Base-by-base conservation (phyloP, 2,329 filamentous ascomycete genomes). In the Trichophyton benhamiae region DNA sequence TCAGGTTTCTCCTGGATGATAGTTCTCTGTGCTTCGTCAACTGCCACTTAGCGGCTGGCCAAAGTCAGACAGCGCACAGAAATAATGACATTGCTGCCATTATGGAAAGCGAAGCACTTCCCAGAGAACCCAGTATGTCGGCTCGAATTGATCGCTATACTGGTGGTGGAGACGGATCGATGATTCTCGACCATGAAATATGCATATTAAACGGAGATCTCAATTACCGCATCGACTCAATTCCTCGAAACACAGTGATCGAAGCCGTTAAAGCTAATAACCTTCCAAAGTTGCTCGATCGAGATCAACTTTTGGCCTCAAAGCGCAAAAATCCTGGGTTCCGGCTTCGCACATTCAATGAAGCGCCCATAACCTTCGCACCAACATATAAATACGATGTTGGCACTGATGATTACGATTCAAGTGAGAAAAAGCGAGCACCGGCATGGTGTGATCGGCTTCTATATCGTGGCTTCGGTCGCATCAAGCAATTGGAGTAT, bases 351-450 rank as follows among this genome's bases (percentile, higher is more conserved):
- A 87, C 89, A 0, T 97, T 99, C 72, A 85, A 87, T n/a, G 94
- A 99, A 75, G 80, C 87, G 61, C 88, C 88, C 0, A 96, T 99
- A 68, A 87, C 85, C 0, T 99, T 99, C 72, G 87, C 90, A 6
- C 94, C 94, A 0, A 99, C 94, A 0, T 99, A 99, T 79, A 99
- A 99, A 73, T 99, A 99, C 72, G 94, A 99, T 68, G 90, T 97
- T 0, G 91, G 91, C 15, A 95, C 90, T 0, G 92, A 97, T 70
- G 87, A 84, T 5, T 99, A 97, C 73, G 94, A 99, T 72, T 87
- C 88, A 0, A 92, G 88, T 68, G 94, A 99, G 74, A 99, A 99
- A 80, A 89, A 89, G 73, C 84, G 94, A 58, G 87, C 89, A 22
- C 94, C 94, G 0, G 94, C 94, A 0, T 99, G 94, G 94, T 99